Percentiles rank a stretch among this genome's conserved stretches.
phyloP scores from a whole-genome alignment of 1,284 basidiomycete genomes.

The Apiotrichum gamsii region DNA sequence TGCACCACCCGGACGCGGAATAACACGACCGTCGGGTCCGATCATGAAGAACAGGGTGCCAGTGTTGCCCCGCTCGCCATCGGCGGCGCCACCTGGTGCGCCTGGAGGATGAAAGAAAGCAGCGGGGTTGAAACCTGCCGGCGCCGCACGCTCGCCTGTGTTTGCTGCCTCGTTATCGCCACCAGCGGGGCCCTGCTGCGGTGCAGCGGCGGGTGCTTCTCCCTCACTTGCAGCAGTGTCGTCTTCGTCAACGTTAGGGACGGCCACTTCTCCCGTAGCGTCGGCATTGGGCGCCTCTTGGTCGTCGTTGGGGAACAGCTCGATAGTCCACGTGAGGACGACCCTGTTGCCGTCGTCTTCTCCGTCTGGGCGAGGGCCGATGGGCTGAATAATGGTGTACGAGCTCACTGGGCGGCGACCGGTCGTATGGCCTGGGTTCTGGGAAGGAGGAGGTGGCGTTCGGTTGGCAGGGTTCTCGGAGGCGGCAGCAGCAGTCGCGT shows the following conservation, averaged over 20 bases:
- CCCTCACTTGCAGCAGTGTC: too few species aligned
- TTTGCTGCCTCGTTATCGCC: too few species aligned
- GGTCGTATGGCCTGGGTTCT: background rate
- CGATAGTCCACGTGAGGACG: constrained; percentile 14
- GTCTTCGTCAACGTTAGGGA: too few species aligned
- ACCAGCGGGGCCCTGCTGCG: too few species aligned
- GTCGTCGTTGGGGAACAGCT: constrained; percentile 14
- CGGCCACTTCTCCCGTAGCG: too few species aligned
- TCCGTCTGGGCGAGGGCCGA: background rate
- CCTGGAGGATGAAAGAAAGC: too few species aligned
- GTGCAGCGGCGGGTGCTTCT: too few species aligned
- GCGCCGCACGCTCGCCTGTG: too few species aligned
- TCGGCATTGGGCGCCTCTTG: too few species aligned
- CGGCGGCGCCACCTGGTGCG: background rate
- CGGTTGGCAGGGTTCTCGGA: too few species aligned
- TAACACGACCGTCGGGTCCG: constrained; percentile 8
- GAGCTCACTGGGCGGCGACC: background rate
- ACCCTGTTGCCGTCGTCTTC: constrained; percentile 3
- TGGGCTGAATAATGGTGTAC: background rate
- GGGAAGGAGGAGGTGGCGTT: background rate
- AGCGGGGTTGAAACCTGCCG: too few species aligned
- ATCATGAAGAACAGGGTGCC: constrained; percentile 9
- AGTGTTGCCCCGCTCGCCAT: background rate
- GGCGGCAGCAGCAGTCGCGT: too few species aligned
- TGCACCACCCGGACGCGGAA: background rate